Evolutionary conservation across 495 filamentous ascomycete species (phyloP), one percentile per base, ranked within the genome.

Genomic region (Lophium mytilinum): DNA sequence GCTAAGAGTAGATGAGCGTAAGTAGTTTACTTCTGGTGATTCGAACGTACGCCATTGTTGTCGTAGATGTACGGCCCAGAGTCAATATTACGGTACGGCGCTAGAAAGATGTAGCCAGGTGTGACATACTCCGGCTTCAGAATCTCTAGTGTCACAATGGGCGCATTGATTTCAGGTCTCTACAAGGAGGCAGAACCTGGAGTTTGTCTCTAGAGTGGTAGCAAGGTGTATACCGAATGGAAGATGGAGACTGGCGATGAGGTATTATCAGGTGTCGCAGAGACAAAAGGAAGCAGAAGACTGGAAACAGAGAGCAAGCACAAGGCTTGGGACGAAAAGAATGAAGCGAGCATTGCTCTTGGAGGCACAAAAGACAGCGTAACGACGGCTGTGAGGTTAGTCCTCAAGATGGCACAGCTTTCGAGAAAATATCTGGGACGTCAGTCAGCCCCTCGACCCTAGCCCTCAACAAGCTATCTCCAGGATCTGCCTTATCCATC

Each of bases 41-140:
- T 12, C 14, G 24, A 17, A 30, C 37, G 18, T 60, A 56, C 42
- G 14, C 66, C 68, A 35, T 39, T 53, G 50, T 67, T 68, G 52
- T 70, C 68, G 55, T 66, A 68, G 15, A 68, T 70, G 46, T 70
- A 67, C 1, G 60, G 61, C 11, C 68, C 66, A 11, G 63, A 56
- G 39, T 68, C 62, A 42, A 66, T 33, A 49, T 66, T 66, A 2
- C 63, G 61, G 56, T 70, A 70, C 1, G 68, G 68, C 2, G 66
- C 61, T 17, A 68, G 49, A 54, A 70, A 70, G 40, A 68, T 52
- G 56, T 66, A 70, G 34, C 68, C 66, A 12, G 66, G 66, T 5
- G 53, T 52, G 42, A 70, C 56, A 21, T 63, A 52, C 17, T 67
- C 65, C 3, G 63, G 62, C 34, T 57, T n/a, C 18, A 68, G 50